Base-by-base conservation (phyloP, 2,329 filamentous ascomycete species). In the Talaromyces islandicus region DNA sequence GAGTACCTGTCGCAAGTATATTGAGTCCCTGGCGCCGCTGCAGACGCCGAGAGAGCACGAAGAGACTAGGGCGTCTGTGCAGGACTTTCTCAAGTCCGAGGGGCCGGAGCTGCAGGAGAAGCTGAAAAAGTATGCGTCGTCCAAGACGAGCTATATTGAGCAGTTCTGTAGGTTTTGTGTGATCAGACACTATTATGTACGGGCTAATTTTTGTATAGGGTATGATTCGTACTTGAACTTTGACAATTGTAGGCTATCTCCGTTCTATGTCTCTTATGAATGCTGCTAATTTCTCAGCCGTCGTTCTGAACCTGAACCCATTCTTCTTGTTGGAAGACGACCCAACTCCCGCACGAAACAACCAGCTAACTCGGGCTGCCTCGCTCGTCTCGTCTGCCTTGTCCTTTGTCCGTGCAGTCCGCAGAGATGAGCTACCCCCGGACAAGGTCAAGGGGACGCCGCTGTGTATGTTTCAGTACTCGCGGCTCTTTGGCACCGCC, bases 141-240 rank as follows among this genome's bases (percentile, higher is more conserved):
- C 89, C 51, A 93, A 92, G 77, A 91, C 91, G 41, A 97, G 93
- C 75, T 99, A 97, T 72, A 97, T 99, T 68, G 94, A 97, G 73
- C 94, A 99, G 70, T 99, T 99, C 69, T 99, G 93, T 96, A 84
- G 72, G 90, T 83, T n/a, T n/a, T 17, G 25, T 17, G 25, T 27
- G 4, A 9, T 0, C 14, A 7, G 41, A n/a, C 25, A 57, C 1
- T 46, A 19, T 11, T 12, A 25, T 65, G 67, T 54, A 4, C 25
- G 14, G 29, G 25, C 48, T 52, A 29, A 52, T 52, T 12, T 17
- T 1, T 4, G n/a, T 9, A 4, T 56, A 96, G 92, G 92, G 94
- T 97, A 97, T 73, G 94, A 99, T 74, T 97, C 94, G 30, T 99
- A 97, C 71, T 82, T 99, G 64, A 97, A 97, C 77, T 99, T 89